Conservation (phyloP, 768 basidiomycete species). For the Hypholoma fasciculare region DNA sequence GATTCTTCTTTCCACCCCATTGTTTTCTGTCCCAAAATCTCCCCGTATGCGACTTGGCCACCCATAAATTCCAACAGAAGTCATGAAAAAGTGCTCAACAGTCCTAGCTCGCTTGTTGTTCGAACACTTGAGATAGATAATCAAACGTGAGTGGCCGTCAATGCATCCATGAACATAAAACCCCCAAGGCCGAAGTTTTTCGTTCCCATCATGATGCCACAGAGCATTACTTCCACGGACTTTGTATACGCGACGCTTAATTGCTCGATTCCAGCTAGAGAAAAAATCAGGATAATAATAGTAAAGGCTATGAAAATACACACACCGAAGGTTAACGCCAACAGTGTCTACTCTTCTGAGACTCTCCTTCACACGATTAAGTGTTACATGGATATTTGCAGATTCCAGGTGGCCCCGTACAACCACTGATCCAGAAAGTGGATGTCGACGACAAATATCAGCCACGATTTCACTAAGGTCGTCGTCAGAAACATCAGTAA, state of each 20-base stretch:
- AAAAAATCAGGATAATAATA: background rate
- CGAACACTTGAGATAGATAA: slow-evolving; percentile 26
- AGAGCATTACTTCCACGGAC: slow-evolving; percentile 30
- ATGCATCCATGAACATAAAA: slow-evolving; percentile 20
- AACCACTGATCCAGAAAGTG: slow-evolving; percentile 27
- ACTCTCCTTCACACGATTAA: slow-evolving; percentile 20
- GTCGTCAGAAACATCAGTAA: slow-evolving; percentile 17
- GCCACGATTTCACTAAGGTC: slow-evolving; percentile 20
- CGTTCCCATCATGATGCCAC: slow-evolving; percentile 37
- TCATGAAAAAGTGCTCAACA: slow-evolving; percentile 19
- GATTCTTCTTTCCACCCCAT: slow-evolving; percentile 17
- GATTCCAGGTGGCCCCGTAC: slow-evolving; percentile 26
- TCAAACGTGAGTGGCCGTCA: slow-evolving; percentile 37
- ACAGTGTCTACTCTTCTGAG: slow-evolving; percentile 28
- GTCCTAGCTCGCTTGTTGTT: slow-evolving; percentile 28
- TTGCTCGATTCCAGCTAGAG: slow-evolving; percentile 6
- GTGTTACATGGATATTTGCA: slow-evolving; percentile 23
- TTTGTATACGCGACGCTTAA: slow-evolving; percentile 23
- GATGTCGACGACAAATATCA: slow-evolving; percentile 18
- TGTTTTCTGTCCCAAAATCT: slow-evolving; percentile 27
- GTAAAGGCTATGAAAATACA: background rate
- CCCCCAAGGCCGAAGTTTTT: slow-evolving; percentile 33
- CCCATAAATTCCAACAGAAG: slow-evolving; percentile 21
- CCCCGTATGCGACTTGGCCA: slow-evolving; percentile 30
- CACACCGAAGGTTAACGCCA: slow-evolving; percentile 24